Percentiles rank a stretch among this genome's conserved stretches.
phyloP scores from a whole-genome alignment of 257 asterid species.

The Plantago major region DNA sequence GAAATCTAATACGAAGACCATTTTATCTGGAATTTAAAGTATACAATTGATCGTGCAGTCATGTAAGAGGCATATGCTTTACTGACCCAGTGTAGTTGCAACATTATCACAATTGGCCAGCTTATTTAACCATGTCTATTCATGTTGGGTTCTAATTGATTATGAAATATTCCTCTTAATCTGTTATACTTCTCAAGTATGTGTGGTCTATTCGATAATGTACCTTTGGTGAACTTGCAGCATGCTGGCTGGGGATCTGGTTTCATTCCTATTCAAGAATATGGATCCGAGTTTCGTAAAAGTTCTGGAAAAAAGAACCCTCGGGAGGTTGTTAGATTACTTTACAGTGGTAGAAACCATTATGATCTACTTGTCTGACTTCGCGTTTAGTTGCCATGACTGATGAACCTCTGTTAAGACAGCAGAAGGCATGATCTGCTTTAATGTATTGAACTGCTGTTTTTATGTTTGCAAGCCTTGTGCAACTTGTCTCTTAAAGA shows the following conservation, averaged over 20 bases:
- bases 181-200: not conserved
- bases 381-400: not conserved
- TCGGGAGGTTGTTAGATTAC: constrained; percentile 60
- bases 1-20: too few relatives aligned
- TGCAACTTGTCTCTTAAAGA: too few relatives aligned
- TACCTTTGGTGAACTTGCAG: constrained; percentile 39
- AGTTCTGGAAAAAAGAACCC: constrained; percentile 37
- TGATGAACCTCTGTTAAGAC: too few relatives aligned
- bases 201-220: not conserved
- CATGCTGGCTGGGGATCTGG: constrained; percentile 78
- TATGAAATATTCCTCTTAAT: not conserved
- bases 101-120: too few relatives aligned
- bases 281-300: constrained; percentile 65
- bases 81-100: too few relatives aligned
- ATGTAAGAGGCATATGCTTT: too few relatives aligned
- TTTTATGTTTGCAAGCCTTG: too few relatives aligned
- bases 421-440: too few relatives aligned
- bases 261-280: constrained; percentile 91
- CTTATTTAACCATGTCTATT: too few relatives aligned
- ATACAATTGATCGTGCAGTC: too few relatives aligned
- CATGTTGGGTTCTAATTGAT: not conserved
- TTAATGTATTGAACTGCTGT: too few relatives aligned
- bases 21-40: too few relatives aligned
- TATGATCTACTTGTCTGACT: constrained; percentile 74
- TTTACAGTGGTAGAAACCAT: constrained; percentile 82